phyloP scores from a whole-genome alignment of 257 asterid genomes.

The Solanum ossicruentum region DNA sequence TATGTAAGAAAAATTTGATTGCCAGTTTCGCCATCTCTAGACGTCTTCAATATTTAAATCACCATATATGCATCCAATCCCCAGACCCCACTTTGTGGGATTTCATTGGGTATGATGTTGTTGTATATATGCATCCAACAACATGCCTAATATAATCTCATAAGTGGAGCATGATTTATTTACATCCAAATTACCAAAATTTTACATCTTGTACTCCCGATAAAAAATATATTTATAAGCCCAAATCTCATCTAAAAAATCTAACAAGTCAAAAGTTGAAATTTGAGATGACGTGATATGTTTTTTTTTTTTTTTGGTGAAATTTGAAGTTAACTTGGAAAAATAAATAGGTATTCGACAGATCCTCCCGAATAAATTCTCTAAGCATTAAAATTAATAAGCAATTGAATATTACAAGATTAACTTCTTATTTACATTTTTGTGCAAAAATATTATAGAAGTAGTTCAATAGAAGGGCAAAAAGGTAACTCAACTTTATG shows the following conservation, averaged over 20 bases:
- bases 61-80: background rate
- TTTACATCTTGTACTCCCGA: background rate
- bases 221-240: background rate
- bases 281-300: background rate
- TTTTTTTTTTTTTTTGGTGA: background rate
- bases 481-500: background rate
- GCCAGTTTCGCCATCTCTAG: background rate
- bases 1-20: background rate
- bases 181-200: background rate
- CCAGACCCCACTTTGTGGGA: too few species aligned
- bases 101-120: too few species aligned
- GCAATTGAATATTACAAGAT: background rate
- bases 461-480: background rate
- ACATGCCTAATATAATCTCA: background rate
- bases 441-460: background rate
- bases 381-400: background rate
- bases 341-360: background rate
- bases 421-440: background rate
- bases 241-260: background rate
- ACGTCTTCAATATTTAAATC: background rate
- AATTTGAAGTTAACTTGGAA: background rate
- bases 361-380: background rate
- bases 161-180: background rate
- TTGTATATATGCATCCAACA: too few species aligned
- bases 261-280: background rate